Conservation (phyloP, 2,329 filamentous ascomycete genomes). For the Penicillium sp. region DNA sequence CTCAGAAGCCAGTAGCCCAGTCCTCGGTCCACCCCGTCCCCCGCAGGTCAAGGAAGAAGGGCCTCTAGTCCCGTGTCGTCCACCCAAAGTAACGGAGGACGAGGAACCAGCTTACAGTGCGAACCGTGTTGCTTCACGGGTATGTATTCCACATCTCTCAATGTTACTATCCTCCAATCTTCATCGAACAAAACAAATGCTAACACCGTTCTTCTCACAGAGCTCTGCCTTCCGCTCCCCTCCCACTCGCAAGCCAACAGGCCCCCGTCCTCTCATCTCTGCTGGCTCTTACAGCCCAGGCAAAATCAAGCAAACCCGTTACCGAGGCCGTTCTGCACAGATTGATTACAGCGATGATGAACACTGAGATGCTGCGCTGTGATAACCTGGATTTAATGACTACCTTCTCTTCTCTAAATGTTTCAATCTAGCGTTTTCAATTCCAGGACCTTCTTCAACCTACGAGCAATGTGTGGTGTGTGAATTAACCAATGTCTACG, state of each 20-base stretch:
- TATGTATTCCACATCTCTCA: conserved; percentile 17
- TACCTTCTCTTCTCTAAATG: conserved; percentile 9
- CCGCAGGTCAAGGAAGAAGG: conserved; percentile 57
- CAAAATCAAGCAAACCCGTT: conserved; percentile 37
- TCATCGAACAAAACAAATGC: neutral
- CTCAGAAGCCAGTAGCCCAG: conserved; percentile 42
- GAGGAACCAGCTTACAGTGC: conserved; percentile 36
- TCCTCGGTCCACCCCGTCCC: conserved; percentile 46
- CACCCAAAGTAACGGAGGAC: conserved; percentile 39
- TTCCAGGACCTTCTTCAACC: conserved; percentile 1
- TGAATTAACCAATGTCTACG: conserved; percentile 3
- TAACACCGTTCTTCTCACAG: conserved; percentile 17
- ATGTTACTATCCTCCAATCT: too few relatives aligned
- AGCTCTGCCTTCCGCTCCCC: conserved; percentile 34
- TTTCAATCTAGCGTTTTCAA: conserved; percentile 7
- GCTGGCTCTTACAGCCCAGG: conserved; percentile 36
- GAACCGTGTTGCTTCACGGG: conserved; percentile 42
- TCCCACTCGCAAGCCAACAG: conserved; percentile 46
- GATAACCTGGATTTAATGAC: conserved; percentile 20
- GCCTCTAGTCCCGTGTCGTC: conserved; percentile 54
- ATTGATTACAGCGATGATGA: conserved; percentile 38
- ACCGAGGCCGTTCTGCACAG: conserved; percentile 41
- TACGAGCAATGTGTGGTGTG: conserved; percentile 10
- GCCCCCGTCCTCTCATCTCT: conserved; percentile 46
- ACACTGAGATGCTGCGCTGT: conserved; percentile 27